phyloP scores from a whole-genome alignment of 1,284 basidiomycete genomes.

The Trametes sp. region DNA sequence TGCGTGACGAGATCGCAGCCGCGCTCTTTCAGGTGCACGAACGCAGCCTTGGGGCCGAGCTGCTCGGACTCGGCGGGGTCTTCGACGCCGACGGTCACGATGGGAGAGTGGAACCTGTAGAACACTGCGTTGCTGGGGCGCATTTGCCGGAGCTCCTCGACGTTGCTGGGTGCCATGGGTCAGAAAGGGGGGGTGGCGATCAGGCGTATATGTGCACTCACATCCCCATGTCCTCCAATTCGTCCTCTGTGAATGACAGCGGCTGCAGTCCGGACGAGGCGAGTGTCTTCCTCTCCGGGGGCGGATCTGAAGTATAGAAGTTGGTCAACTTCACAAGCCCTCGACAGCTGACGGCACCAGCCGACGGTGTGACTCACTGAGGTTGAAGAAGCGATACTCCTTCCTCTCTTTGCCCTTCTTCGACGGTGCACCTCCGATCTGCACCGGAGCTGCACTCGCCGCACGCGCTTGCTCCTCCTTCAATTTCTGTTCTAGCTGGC shows the following conservation, averaged over 20 bases:
- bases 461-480: slow-evolving; percentile 19
- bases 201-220: slow-evolving; percentile 49
- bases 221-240: slow-evolving; percentile 70
- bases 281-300: slow-evolving; percentile 53
- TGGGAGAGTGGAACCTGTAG: slow-evolving; percentile 64
- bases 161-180: slow-evolving; percentile 61
- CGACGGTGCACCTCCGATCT: not conserved
- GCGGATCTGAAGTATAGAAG: slow-evolving; percentile 45
- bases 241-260: slow-evolving; percentile 55
- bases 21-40: slow-evolving; percentile 55
- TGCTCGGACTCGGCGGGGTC: slow-evolving; percentile 19
- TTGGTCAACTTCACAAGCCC: not conserved
- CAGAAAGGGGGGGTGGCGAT: too few relatives aligned
- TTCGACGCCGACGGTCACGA: slow-evolving; percentile 6
- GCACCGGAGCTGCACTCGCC: slow-evolving; percentile 1
- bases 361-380: slow-evolving; percentile 49
- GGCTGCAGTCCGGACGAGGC: slow-evolving; percentile 63
- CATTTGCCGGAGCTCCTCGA: slow-evolving; percentile 64
- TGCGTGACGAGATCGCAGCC: slow-evolving; percentile 72
- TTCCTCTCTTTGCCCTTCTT: slow-evolving; percentile 30
- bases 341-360: too few relatives aligned
- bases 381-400: slow-evolving; percentile 50
- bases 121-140: slow-evolving; percentile 64
- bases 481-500: slow-evolving; percentile 40
- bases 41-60: slow-evolving; percentile 61